Evolutionary conservation across 495 filamentous ascomycete species (phyloP).

Genomic region (Chlorociboria aeruginascens): DNA sequence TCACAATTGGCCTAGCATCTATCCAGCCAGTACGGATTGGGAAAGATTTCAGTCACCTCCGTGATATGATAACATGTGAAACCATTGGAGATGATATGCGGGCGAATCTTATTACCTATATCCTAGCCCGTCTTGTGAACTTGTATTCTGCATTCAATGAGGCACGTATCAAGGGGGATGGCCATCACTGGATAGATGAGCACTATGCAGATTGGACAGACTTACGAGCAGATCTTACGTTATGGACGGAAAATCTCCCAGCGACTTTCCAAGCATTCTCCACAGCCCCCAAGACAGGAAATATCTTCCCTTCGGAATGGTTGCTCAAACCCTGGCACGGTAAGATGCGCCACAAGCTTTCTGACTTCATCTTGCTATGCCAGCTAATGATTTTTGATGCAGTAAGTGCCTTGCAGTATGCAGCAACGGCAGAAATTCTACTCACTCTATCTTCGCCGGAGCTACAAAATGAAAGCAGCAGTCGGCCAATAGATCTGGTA

Average conservation of each 20-base stretch:
- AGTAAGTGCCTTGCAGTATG: background rate
- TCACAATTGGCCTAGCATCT: conserved; percentile 22
- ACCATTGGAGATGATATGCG: background rate
- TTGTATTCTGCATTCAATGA: background rate
- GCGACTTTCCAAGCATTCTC: background rate
- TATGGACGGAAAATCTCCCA: background rate
- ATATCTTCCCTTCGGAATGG: background rate
- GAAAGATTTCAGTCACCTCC: conserved; percentile 18
- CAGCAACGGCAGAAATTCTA: background rate
- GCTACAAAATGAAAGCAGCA: background rate
- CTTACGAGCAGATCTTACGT: background rate
- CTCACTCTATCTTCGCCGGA: background rate
- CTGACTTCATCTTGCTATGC: too few relatives aligned
- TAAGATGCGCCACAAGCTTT: background rate
- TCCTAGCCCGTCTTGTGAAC: conserved; percentile 1
- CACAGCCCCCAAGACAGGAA: background rate
- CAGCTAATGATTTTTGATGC: background rate
- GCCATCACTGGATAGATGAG: too few relatives aligned
- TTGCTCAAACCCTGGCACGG: background rate
- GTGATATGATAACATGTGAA: background rate
- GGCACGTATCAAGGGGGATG: background rate
- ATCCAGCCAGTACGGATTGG: conserved; percentile 14
- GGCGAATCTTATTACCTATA: background rate
- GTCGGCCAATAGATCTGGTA: background rate
- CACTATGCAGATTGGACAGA: background rate